Evolutionary conservation across 2,329 filamentous ascomycete genomes (phyloP).

Genomic region (Passalora sequoiae): DNA sequence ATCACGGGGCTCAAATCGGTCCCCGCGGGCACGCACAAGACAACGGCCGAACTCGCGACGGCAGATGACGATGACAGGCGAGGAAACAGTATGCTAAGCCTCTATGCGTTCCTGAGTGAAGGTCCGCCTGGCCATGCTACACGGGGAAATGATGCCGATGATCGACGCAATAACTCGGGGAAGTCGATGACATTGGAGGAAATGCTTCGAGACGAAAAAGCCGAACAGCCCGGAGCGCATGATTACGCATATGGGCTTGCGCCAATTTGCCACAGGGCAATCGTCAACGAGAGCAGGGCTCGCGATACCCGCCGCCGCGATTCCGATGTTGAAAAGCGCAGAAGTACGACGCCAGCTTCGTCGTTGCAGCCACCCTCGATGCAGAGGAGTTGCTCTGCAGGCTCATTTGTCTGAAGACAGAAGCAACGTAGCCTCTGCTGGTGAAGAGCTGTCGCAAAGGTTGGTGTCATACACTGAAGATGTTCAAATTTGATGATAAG

Average conservation of each 20-base stretch:
- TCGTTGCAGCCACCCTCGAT: background rate
- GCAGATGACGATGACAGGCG: conserved; percentile 2
- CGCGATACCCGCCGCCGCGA: background rate
- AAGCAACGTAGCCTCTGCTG: conserved; percentile 30
- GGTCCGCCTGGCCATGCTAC: conserved; percentile 1
- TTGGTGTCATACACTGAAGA: too few species aligned
- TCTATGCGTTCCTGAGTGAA: conserved; percentile 9
- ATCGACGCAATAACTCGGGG: background rate
- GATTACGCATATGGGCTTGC: background rate
- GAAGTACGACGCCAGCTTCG: conserved; percentile 3
- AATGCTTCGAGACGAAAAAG: background rate
- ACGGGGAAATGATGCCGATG: background rate
- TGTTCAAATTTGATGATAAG: too few species aligned
- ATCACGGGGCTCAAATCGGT: conserved; percentile 31
- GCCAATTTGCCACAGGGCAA: background rate
- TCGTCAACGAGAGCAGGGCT: background rate
- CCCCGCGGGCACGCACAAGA: conserved; percentile 5
- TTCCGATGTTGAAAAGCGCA: conserved; percentile 2
- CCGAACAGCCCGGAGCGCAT: background rate
- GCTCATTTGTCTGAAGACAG: conserved; percentile 4
- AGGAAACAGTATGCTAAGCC: conserved; percentile 9
- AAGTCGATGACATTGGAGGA: background rate
- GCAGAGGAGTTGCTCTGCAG: conserved; percentile 3
- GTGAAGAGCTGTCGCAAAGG: too few species aligned
- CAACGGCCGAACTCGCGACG: conserved; percentile 1